Conservation (phyloP, 805 yeast species). For the Wickerhamomyces sydowiorum region DNA sequence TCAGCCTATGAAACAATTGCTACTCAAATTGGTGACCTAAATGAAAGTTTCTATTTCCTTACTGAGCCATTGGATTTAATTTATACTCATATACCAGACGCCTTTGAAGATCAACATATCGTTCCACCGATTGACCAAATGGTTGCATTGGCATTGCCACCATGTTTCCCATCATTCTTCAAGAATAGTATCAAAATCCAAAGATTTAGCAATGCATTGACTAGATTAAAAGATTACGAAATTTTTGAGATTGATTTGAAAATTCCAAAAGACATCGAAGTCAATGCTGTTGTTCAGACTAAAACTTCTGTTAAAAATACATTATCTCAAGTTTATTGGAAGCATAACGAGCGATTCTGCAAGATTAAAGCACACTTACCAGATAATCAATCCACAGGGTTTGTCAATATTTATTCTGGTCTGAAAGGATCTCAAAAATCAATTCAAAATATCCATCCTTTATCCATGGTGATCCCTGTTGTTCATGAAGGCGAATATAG, state of each 20-base stretch:
- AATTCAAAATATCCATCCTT: slow-evolving; percentile 54
- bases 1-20: slow-evolving; percentile 39
- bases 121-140: slow-evolving; percentile 77
- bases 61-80: slow-evolving; percentile 70
- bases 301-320: slow-evolving; percentile 38
- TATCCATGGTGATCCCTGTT: slow-evolving; percentile 70
- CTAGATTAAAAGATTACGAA: slow-evolving; percentile 70
- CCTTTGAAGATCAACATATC: slow-evolving; percentile 76
- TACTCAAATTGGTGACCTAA: slow-evolving; percentile 22
- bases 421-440: slow-evolving; percentile 52
- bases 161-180: slow-evolving; percentile 79
- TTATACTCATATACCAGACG: slow-evolving; percentile 82
- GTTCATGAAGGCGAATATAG: slow-evolving; percentile 64
- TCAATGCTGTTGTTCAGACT: slow-evolving; percentile 55
- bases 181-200: slow-evolving; percentile 50
- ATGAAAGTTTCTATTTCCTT: slow-evolving; percentile 63
- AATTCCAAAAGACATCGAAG: slow-evolving; percentile 66
- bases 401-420: slow-evolving; percentile 71
- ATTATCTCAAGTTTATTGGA: slow-evolving; percentile 76
- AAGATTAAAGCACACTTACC: slow-evolving; percentile 82
- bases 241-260: slow-evolving; percentile 71
- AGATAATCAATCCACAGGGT: slow-evolving; percentile 59
- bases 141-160: slow-evolving; percentile 75
- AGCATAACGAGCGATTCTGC: slow-evolving; percentile 55
- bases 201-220: slow-evolving; percentile 72